Base-by-base conservation (phyloP, 2,329 filamentous ascomycete species). In the Cadophora gregata region DNA sequence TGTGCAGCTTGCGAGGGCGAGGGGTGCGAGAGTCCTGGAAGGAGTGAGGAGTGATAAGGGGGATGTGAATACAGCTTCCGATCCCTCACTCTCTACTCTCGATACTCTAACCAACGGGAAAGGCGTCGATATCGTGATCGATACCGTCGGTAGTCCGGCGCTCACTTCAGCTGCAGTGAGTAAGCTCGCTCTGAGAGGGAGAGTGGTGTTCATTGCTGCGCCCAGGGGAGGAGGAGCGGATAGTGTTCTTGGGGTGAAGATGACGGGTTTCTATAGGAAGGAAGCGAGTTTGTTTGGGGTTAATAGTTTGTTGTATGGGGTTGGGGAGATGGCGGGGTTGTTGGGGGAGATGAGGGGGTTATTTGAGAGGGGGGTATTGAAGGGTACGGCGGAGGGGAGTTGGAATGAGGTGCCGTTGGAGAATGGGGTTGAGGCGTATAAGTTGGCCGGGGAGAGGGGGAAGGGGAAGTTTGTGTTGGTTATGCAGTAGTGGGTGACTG, bases 281-380 rank as follows among this genome's bases (percentile, higher is more conserved):
- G 73, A 71, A 51, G 72, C 70, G 48, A 63, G 42, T 3, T 8
- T 75, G 12, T 53, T 71, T 19, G 73, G 73, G 2, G 66, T 67
- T 47, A 75, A 75, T 68, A 69, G 69, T 5, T 59, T 75, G 25
- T n/a, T 62, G 8, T 73, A 72, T 65, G 38, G 51, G 5, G 69
- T 67, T 1, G 66, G 68, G 48, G 72, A 72, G n/a, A 65, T 70
- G 59, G 74, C 68, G 1, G 29, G 16, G 19, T 64, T 68, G 56
- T 48, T 75, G 58, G 83, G 87, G 65, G 84, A 84, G 84, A 88
- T 90, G 74, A 66, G 59, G 0, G 19, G 58, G 9, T 53, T 63
- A 27, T 75, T 75, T 60, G 72, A 75, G 19, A 36, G 53, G 0
- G 70, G 69, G 0, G 27, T 33, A 2, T 60, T 74, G 59, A 65